Conservation (phyloP, 805 yeast genomes). For the Zygosaccharomyces lentus region DNA sequence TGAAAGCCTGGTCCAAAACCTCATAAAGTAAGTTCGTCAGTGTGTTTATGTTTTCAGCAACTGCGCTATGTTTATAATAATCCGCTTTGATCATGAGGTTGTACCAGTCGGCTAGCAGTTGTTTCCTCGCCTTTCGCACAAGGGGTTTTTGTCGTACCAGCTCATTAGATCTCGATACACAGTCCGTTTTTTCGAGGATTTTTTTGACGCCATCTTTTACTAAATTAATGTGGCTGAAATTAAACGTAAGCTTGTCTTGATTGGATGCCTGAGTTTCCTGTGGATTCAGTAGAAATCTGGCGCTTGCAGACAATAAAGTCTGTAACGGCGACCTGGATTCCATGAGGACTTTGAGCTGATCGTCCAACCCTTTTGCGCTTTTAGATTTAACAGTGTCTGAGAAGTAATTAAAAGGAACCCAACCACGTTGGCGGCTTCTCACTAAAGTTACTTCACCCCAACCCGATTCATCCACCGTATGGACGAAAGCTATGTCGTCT, state of each 20-base stretch:
- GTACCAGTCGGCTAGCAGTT: conserved; percentile 76
- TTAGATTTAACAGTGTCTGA: conserved; percentile 38
- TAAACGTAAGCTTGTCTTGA: conserved; percentile 44
- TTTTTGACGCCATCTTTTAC: conserved; percentile 70
- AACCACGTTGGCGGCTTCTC: conserved; percentile 61
- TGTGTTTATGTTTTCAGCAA: conserved; percentile 53
- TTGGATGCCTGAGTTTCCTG: conserved; percentile 43
- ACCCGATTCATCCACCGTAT: conserved; percentile 73
- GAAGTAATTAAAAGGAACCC: conserved; percentile 85
- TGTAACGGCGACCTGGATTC: conserved; percentile 49
- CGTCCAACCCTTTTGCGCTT: background rate
- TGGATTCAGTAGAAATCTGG: conserved; percentile 62
- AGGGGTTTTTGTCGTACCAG: conserved; percentile 59
- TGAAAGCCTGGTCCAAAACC: conserved; percentile 59
- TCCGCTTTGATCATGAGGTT: conserved; percentile 71
- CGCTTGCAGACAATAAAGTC: conserved; percentile 56
- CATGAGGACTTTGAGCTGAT: conserved; percentile 11
- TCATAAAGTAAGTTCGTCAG: conserved; percentile 61
- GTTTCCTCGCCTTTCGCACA: conserved; percentile 61
- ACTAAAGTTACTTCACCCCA: conserved; percentile 83
- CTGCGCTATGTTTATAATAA: conserved; percentile 62
- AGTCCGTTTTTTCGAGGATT: conserved; percentile 60
- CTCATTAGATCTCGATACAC: conserved; percentile 69
- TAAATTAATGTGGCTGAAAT: conserved; percentile 53
- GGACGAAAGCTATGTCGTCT: conserved; percentile 71